Base-by-base conservation (phyloP, 805 yeast species). In the Zygosaccharomyces kombuchaensis region DNA sequence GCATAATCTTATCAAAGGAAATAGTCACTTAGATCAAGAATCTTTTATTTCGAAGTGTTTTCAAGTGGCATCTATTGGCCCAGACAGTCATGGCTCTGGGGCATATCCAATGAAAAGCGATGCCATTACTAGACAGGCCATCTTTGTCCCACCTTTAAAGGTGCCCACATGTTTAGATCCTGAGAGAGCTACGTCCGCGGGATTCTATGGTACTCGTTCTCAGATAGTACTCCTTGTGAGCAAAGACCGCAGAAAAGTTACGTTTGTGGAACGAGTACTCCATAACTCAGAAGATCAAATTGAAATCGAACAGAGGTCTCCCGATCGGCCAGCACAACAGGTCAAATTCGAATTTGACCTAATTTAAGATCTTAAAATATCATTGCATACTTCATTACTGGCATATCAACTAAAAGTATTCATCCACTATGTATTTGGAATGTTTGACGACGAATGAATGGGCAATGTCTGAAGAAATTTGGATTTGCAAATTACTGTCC, bases 181-280 rank as follows among this genome's bases (percentile, higher is more conserved):
- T 6, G 66, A 66, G 9, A 55, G 61, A 14, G 62, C 68, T 3
- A 47, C 52, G 14, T 55, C 64, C n/a, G 65, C 71, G 12, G 87
- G 88, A 0, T 80, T 71, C 56, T 90, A 88, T 59, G 96, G 96
- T 0, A 89, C 97, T 0, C 68, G 96, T 44, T 86, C 96, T 0
- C 96, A 89, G 62, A 87, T 95, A 0, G 76, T 88, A 1, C 72
- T 88, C 3, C 55, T 87, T 17, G 72, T 85, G 8, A 79, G 77
- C 57, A 73, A 71, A 31, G 47, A 57, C 32, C 72, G 86, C 56
- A 46, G 66, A 30, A 50, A 45, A 9, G 65, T 84, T 16, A 74
- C 75, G 40, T 86, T 84, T 62, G 67, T 76, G 10, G 96, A 89
- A 59, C 69, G 72, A 39, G 77, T 78, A 45, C 54, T 84, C 14